Percentiles rank a stretch among this genome's conserved stretches.
Evolutionary conservation across 2,329 filamentous ascomycete species (phyloP).

Genomic region (Fusarium concolor): DNA sequence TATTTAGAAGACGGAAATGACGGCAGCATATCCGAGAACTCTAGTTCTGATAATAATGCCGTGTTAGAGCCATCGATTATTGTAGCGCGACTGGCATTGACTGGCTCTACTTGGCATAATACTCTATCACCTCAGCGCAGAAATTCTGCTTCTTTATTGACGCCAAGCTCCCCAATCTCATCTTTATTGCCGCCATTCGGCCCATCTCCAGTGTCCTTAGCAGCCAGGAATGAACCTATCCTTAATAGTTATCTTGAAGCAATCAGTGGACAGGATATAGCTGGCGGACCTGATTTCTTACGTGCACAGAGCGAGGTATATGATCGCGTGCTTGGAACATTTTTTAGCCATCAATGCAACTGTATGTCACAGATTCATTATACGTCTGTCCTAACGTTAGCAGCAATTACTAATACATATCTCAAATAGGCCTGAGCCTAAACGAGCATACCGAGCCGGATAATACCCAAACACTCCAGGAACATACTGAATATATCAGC

Average conservation of each 20-base stretch:
- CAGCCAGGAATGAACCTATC: background rate
- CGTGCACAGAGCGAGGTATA: too few relatives aligned
- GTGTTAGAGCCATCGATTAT: background rate
- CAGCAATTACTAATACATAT: too few relatives aligned
- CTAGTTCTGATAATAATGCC: background rate
- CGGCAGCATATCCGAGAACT: background rate
- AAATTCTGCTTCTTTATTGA: background rate
- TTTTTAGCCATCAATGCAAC: too few relatives aligned
- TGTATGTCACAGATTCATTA: too few relatives aligned
- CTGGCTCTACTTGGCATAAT: background rate
- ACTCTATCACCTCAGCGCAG: background rate
- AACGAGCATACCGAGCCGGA: background rate
- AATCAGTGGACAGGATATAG: background rate
- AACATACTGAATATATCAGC: background rate
- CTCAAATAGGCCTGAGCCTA: background rate
- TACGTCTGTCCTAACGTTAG: too few relatives aligned
- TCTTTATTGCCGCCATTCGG: background rate
- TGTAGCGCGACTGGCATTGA: background rate
- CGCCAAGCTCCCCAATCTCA: background rate
- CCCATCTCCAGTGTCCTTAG: background rate
- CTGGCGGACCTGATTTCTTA: too few relatives aligned
- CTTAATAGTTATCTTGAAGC: background rate
- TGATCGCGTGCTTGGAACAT: too few relatives aligned
- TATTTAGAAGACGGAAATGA: background rate
- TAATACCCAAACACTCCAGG: background rate